Evolutionary conservation across 495 filamentous ascomycete species (phyloP), one percentile per base, ranked within the genome.

Genomic region (Annulohypoxylon bovei): DNA sequence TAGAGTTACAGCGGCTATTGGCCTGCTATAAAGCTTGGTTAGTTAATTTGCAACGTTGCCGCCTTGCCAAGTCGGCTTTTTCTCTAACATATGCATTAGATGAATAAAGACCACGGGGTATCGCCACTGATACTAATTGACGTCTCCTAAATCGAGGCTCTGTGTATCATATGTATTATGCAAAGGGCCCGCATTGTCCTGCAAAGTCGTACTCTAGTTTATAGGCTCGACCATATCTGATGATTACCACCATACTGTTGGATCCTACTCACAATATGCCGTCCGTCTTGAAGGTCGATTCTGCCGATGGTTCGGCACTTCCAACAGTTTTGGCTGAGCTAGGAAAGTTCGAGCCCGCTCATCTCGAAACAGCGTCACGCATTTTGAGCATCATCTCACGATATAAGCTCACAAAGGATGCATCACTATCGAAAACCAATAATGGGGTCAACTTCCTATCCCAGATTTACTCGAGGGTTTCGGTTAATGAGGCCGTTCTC

Each of bases 341-440:
- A 28, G 62, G 50, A 27, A 20, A 65, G 28, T 33, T 65, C 6
- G 20, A 67, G 0, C 33, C 30, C 16, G 6, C 65, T 28, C 30
- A 68, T n/a, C 53, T 76, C 9, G 64, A 77, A 53, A 76, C 70
- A 14, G 53, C 75, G 7, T 74, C 70, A 12, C 65, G 56, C 16
- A 78, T 78, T 64, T 54, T 78, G 16, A 63, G 37, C 12, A 62
- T 78, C 23, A 70, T 78, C 52, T 70, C 67, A 12, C 55, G 71
- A 40, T 78, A 78, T 55, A 66, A 69, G 42, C 70, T 77, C 3
- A 30, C 67, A 27, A 55, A 32, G 1, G 42, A 62, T 37, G 54
- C 14, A 1, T 52, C 37, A 9, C 28, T 60, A 23, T 47, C 56
- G 32, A 71, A 67, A 47, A 42, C 42, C 1, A 33, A 62, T 20